Base-by-base conservation (phyloP, 768 basidiomycete genomes). In the Paxillus involutus region DNA sequence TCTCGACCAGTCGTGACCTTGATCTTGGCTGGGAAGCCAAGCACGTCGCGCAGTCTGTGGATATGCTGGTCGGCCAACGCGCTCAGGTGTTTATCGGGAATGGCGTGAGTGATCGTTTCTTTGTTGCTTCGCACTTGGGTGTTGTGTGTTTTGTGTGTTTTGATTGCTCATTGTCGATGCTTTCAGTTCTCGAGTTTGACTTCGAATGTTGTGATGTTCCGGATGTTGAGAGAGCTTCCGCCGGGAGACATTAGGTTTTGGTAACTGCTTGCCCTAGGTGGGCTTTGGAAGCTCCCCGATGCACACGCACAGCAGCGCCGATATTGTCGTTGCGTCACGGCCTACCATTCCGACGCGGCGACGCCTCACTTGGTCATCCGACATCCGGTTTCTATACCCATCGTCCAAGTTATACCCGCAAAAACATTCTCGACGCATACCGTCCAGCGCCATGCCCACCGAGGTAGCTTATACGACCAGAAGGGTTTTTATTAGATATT, bases 41-140 rank as follows among this genome's bases (percentile, higher is more conserved):
- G 56, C 79, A 78, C 11, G 77, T 85, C 11, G 71, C 77, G 19
- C 82, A 85, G 66, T 77, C 81, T 4, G 67, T 85, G 61, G 88
- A 89, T 66, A 88, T 88, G 86, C 73, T 84, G 58, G 78, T 88
- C 40, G 86, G 77, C 12, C 74, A 82, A 62, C 70, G 82, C 48
- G 85, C 86, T 1, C 80, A 85, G 59, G 75, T 82, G 52, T 81
- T 89, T 56, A 71, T 89, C 41, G 88, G 88, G 8, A 89, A 89
- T 62, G 88, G 86, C 53, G 86, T 85, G 62, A 59, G 84, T 79
- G 36, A 14, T 13, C 26, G 5, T 26, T 13, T 7, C 49, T 33
- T 33, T 21, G 30, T 12, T 42, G 2, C 45, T 6, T 29, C 6
- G 19, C 30, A 30, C 43, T 47, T 13, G 14, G 47, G 6, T 29